A percentile compares a stretch with the other conserved stretches of the same genome.
Conservation (phyloP, 2,329 filamentous ascomycete species). For the Stachybotrys chlorohalonatus region DNA sequence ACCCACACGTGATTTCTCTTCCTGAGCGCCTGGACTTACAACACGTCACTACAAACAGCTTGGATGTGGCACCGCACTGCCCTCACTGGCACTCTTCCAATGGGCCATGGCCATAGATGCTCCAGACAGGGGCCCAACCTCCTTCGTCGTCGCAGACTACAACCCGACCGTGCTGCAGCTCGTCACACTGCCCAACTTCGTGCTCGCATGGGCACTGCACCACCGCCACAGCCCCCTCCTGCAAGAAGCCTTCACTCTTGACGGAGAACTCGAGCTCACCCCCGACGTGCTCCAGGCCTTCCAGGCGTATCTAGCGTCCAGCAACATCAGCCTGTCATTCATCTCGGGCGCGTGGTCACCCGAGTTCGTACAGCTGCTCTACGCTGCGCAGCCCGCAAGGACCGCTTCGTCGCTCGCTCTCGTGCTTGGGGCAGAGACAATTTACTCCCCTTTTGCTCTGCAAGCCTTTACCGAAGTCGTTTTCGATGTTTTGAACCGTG, state of each 20-base stretch:
- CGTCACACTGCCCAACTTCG: constrained; percentile 69
- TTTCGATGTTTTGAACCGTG: constrained; percentile 44
- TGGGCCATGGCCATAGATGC: constrained; percentile 33
- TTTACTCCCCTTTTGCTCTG: constrained; percentile 69
- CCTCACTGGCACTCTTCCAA: constrained; percentile 62
- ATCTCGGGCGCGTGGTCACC: constrained; percentile 68
- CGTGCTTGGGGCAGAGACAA: constrained; percentile 70
- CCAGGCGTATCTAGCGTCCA: constrained; percentile 36
- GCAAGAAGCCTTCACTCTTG: constrained; percentile 35
- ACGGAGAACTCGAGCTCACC: constrained; percentile 57
- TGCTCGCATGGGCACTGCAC: constrained; percentile 58
- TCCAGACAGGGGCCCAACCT: constrained; percentile 25
- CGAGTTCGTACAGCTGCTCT: constrained; percentile 53
- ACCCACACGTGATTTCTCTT: background rate
- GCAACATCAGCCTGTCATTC: constrained; percentile 51
- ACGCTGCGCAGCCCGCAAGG: constrained; percentile 12
- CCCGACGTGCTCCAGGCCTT: constrained; percentile 51
- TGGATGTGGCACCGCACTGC: constrained; percentile 70
- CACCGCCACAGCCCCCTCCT: constrained; percentile 27
- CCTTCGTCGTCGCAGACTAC: constrained; percentile 67
- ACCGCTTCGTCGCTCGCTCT: constrained; percentile 26
- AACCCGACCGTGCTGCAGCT: constrained; percentile 70
- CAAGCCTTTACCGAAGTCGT: constrained; percentile 60
- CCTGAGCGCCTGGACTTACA: background rate
- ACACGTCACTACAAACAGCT: constrained; percentile 36